Evolutionary conservation across 1,139 yeast species (phyloP).

Genomic region (Pichia sp.): DNA sequence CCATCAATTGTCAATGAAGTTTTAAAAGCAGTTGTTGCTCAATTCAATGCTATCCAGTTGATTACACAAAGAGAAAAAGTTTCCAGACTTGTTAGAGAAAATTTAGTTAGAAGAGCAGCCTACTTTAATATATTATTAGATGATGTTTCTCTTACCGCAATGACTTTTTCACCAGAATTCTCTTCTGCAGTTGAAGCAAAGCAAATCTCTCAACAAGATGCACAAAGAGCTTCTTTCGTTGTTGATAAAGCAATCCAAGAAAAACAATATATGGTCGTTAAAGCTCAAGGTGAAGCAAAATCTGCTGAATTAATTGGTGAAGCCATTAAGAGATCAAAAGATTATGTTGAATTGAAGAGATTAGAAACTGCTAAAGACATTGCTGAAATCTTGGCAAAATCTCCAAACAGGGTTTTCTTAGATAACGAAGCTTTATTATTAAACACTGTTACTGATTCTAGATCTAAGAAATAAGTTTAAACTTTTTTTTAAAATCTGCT

Average conservation of each 20-base stretch:
- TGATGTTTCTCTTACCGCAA: slow-evolving; percentile 90
- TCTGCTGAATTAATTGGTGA: slow-evolving; percentile 98
- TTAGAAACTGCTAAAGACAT: slow-evolving; percentile 96
- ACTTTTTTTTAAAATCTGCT: slow-evolving; percentile 1
- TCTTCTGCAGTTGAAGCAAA: slow-evolving; percentile 97
- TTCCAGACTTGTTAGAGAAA: slow-evolving; percentile 84
- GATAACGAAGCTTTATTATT: slow-evolving; percentile 89
- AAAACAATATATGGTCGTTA: slow-evolving; percentile 92
- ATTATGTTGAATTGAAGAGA: slow-evolving; percentile 93
- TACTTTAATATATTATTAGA: slow-evolving; percentile 83
- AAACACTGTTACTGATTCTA: slow-evolving; percentile 73
- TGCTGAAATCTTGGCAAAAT: slow-evolving; percentile 73
- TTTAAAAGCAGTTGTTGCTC: slow-evolving; percentile 93
- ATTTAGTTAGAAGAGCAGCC: slow-evolving; percentile 83
- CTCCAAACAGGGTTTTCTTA: slow-evolving; percentile 86
- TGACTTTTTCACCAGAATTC: slow-evolving; percentile 97
- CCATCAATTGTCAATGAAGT: slow-evolving; percentile 98
- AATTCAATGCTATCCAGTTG: slow-evolving; percentile 94
- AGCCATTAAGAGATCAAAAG: slow-evolving; percentile 92
- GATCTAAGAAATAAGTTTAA: slow-evolving; percentile 28
- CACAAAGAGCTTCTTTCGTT: slow-evolving; percentile 94
- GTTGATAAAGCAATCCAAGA: slow-evolving; percentile 98
- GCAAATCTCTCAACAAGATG: slow-evolving; percentile 99
- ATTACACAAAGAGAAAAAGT: slow-evolving; percentile 98
- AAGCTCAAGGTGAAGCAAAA: slow-evolving; percentile 97